Evolutionary conservation across 306 rosid species (phyloP).

Genomic region (Citrullus colocynthis): DNA sequence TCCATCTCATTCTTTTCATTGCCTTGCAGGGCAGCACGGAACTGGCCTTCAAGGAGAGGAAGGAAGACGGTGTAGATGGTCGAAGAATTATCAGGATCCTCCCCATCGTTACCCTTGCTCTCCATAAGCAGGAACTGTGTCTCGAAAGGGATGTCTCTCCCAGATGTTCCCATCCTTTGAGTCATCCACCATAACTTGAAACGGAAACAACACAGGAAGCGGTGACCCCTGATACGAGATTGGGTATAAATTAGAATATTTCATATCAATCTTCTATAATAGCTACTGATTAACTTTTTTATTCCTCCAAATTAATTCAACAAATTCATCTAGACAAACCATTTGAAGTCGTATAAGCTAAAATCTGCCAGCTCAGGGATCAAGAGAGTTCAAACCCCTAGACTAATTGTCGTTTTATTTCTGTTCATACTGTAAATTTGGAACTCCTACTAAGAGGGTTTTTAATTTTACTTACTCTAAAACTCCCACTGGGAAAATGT

Average conservation of each 20-base stretch:
- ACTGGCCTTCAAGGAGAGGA: conserved; percentile 88
- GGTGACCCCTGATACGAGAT: conserved; percentile 37
- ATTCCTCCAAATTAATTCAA: not conserved
- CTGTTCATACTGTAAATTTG: not conserved
- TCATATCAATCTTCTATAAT: not conserved
- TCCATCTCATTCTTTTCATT: conserved; percentile 76
- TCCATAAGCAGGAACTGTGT: conserved; percentile 92
- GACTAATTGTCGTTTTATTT: not conserved
- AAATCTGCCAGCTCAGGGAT: not conserved
- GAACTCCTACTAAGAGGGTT: not conserved
- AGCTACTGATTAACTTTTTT: not conserved
- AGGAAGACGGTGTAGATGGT: conserved; percentile 77
- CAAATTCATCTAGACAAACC: not conserved
- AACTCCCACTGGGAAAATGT: conserved; percentile 72
- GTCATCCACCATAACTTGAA: conserved; percentile 99
- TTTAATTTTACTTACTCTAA: conserved; percentile 46
- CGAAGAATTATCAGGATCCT: conserved; percentile 31
- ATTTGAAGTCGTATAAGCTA: not conserved
- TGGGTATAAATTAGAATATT: not conserved
- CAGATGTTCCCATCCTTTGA: conserved; percentile 89
- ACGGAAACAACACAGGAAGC: conserved; percentile 84
- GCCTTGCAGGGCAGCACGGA: conserved; percentile 87
- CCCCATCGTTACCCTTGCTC: conserved; percentile 36
- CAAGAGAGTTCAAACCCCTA: not conserved
- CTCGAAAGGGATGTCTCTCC: conserved; percentile 82